Evolutionary conservation across 805 yeast species (phyloP).

Genomic region (Candida tallmaniae): DNA sequence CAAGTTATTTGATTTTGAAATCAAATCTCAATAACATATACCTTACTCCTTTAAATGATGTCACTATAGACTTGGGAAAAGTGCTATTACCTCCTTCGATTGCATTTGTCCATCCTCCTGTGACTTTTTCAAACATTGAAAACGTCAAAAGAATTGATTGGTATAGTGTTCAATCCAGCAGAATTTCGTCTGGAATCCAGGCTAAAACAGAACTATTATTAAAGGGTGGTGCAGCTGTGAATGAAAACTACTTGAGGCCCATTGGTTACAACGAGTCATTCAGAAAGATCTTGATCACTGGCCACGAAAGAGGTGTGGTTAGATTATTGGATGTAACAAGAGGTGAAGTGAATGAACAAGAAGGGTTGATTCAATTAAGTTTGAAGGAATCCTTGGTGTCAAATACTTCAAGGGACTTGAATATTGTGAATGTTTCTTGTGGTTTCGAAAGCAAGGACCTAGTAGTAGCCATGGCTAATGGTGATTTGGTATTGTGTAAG

Average conservation of each 20-base stretch:
- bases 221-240: slow-evolving; percentile 75
- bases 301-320: slow-evolving; percentile 81
- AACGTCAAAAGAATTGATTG: slow-evolving; percentile 61
- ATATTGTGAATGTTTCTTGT: slow-evolving; percentile 58
- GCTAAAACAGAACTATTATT: slow-evolving; percentile 45
- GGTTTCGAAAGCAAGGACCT: slow-evolving; percentile 76
- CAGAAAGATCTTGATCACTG: slow-evolving; percentile 59
- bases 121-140: slow-evolving; percentile 50
- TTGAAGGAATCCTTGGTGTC: slow-evolving; percentile 30
- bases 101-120: slow-evolving; percentile 72
- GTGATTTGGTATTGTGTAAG: slow-evolving; percentile 72
- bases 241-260: slow-evolving; percentile 28
- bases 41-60: slow-evolving; percentile 49
- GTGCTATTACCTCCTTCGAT: slow-evolving; percentile 72
- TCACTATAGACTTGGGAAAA: slow-evolving; percentile 20
- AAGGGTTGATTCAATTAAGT: slow-evolving; percentile 28
- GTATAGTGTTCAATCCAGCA: slow-evolving; percentile 63
- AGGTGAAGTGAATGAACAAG: slow-evolving; percentile 48
- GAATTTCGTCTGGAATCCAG: slow-evolving; percentile 33
- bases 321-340: slow-evolving; percentile 81
- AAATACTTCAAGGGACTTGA: slow-evolving; percentile 14
- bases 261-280: slow-evolving; percentile 40
- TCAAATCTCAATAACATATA: slow-evolving; percentile 64
- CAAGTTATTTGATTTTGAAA: slow-evolving; percentile 55
- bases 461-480: slow-evolving; percentile 60